A percentile compares a stretch with the other conserved stretches of the same genome.
phyloP scores from a whole-genome alignment of 2,329 filamentous ascomycete species.

The Xylariaceae sp. region DNA sequence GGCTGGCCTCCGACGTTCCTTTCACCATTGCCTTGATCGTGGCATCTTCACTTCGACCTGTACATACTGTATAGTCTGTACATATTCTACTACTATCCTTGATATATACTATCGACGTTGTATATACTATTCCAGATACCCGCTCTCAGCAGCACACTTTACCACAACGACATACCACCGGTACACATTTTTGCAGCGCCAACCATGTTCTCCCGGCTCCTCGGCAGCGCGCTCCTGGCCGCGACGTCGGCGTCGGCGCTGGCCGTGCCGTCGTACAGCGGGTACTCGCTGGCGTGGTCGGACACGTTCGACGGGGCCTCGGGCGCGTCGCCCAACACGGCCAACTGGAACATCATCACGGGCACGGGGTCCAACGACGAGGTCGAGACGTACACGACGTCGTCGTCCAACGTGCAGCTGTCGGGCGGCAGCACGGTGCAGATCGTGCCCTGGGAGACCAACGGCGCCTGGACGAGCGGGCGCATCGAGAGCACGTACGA shows the following conservation, averaged over 20 bases:
- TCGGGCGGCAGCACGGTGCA: conserved; percentile 44
- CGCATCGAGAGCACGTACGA: conserved; percentile 40
- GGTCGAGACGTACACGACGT: conserved; percentile 37
- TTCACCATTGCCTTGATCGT: too few species aligned
- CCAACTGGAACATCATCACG: conserved; percentile 39
- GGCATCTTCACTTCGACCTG: conserved; percentile 11
- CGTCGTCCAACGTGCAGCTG: conserved; percentile 39
- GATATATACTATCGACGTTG: conserved; percentile 1
- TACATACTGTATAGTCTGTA: conserved; percentile 15
- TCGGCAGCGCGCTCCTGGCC: conserved; percentile 13
- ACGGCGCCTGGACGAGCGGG: conserved; percentile 40
- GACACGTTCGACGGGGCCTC: conserved; percentile 36
- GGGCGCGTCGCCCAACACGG: conserved; percentile 28
- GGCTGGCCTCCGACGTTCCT: conserved; percentile 18
- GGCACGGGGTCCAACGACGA: conserved; percentile 41
- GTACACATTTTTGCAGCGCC: too few species aligned
- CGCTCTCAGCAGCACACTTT: too few species aligned
- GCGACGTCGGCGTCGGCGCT: conserved; percentile 12
- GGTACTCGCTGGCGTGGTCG: conserved; percentile 36
- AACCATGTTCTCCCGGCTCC: conserved; percentile 17
- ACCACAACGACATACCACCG: too few species aligned
- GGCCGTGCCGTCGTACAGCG: conserved; percentile 29
- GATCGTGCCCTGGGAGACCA: conserved; percentile 37
- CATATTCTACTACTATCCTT: conserved; percentile 2
- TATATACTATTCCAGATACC: too few species aligned